phyloP scores from a whole-genome alignment of 2,329 filamentous ascomycete species.

The Sporothrix inflata region DNA sequence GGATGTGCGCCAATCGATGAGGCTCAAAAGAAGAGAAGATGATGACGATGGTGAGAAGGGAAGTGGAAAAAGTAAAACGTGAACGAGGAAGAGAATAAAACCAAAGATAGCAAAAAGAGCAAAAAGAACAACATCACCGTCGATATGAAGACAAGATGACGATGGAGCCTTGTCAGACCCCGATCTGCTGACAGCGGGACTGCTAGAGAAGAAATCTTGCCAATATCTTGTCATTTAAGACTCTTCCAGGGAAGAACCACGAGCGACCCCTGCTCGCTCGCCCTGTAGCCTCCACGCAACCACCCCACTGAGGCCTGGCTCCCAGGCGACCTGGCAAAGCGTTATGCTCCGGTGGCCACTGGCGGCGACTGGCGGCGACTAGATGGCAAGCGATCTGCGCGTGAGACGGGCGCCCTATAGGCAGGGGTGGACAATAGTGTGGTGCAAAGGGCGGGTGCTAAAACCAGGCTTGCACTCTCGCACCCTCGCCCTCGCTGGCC shows the following conservation, averaged over 20 bases:
- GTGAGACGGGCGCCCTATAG: conserved; percentile 7
- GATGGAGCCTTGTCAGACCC: conserved; percentile 10
- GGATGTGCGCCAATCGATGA: too few species aligned
- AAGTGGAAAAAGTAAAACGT: not conserved
- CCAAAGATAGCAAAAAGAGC: not conserved
- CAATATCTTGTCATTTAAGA: too few species aligned
- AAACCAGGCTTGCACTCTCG: too few species aligned
- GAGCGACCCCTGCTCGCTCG: not conserved
- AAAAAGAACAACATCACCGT: not conserved
- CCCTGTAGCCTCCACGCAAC: not conserved
- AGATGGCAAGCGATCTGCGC: not conserved
- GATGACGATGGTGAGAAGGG: not conserved
- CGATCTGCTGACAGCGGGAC: not conserved
- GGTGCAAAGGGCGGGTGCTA: too few species aligned
- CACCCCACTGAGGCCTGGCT: not conserved
- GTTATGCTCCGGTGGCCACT: not conserved
- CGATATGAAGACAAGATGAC: conserved; percentile 7
- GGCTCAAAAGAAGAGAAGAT: too few species aligned
- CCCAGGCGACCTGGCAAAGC: too few species aligned
- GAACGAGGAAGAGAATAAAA: not conserved
- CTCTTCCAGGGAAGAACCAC: not conserved
- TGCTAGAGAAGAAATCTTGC: not conserved
- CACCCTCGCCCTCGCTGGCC: too few species aligned
- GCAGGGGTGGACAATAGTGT: not conserved
- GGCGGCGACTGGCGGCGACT: not conserved